Evolutionary conservation across 139 green algal species (phyloP).

Genomic region (Closterium sp.): DNA sequence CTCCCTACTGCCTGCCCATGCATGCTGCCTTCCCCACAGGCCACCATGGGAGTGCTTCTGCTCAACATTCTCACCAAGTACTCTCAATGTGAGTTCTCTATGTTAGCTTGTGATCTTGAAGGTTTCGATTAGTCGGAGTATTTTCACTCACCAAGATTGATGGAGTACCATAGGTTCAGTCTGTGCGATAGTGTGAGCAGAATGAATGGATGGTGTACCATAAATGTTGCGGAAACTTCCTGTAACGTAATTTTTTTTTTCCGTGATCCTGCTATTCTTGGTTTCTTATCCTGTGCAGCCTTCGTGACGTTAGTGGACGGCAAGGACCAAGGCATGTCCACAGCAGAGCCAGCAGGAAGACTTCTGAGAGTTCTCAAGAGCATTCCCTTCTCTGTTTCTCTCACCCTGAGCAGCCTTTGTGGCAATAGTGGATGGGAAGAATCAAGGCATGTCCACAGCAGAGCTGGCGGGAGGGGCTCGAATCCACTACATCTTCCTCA

Average conservation of each 20-base stretch:
- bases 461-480: conserved; percentile 64
- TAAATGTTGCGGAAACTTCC: too few species aligned
- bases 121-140: too few species aligned
- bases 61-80: conserved; percentile 48
- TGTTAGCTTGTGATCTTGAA: too few species aligned
- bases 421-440: conserved; percentile 72
- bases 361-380: too few species aligned
- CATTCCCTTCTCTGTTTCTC: too few species aligned
- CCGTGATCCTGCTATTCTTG: too few species aligned
- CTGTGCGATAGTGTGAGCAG: conserved; percentile 69
- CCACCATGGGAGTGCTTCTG: conserved; percentile 32
- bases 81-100: conserved; percentile 15
- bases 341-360: conserved; percentile 77
- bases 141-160: conserved; percentile 52
- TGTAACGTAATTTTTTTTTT: too few species aligned
- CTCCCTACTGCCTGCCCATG: too few species aligned
- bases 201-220: too few species aligned
- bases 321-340: conserved; percentile 68
- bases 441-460: conserved; percentile 67
- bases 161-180: neutral
- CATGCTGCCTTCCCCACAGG: neutral
- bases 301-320: conserved; percentile 72
- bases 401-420: conserved; percentile 34
- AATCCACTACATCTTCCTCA: too few species aligned
- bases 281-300: conserved; percentile 21